Percentiles rank a stretch among this genome's conserved stretches.
phyloP scores from a whole-genome alignment of 2,329 filamentous ascomycete species.

The Stachybotrys chartarum region DNA sequence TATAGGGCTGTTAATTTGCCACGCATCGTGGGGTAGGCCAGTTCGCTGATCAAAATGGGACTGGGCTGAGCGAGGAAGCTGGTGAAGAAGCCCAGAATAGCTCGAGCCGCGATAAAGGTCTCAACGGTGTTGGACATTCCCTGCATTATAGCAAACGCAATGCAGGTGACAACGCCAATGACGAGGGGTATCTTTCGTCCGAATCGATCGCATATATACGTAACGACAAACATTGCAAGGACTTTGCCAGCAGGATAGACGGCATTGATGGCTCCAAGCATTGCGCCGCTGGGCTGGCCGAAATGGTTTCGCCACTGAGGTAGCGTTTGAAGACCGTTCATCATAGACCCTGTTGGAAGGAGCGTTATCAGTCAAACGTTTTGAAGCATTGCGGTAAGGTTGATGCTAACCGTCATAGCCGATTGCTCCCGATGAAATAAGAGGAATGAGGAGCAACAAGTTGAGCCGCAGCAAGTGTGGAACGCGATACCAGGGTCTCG shows the following conservation, averaged over 20 bases:
- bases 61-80: slow-evolving; percentile 16
- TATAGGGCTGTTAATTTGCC: slow-evolving; percentile 19
- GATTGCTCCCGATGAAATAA: slow-evolving; percentile 29
- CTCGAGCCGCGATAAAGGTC: slow-evolving; percentile 18
- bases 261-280: slow-evolving; percentile 26
- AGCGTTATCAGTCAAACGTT: no score
- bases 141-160: slow-evolving; percentile 21
- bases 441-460: slow-evolving; percentile 29
- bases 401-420: slow-evolving; percentile 30
- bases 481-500: slow-evolving; percentile 29
- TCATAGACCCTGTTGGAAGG: slow-evolving; percentile 22
- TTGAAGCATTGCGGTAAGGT: no score
- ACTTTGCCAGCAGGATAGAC: slow-evolving; percentile 28
- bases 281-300: slow-evolving; percentile 19
- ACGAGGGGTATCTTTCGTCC: slow-evolving; percentile 30
- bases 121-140: slow-evolving; percentile 11
- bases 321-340: slow-evolving; percentile 35
- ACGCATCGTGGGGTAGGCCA: slow-evolving; percentile 22
- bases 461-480: slow-evolving; percentile 33
- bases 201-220: slow-evolving; percentile 24
- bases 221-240: slow-evolving; percentile 23
- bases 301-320: slow-evolving; percentile 32
- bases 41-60: slow-evolving; percentile 20
- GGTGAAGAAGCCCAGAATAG: slow-evolving; percentile 18
- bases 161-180: slow-evolving; percentile 18